Conservation (phyloP, 805 yeast genomes). For the Yarrowia sp. region DNA sequence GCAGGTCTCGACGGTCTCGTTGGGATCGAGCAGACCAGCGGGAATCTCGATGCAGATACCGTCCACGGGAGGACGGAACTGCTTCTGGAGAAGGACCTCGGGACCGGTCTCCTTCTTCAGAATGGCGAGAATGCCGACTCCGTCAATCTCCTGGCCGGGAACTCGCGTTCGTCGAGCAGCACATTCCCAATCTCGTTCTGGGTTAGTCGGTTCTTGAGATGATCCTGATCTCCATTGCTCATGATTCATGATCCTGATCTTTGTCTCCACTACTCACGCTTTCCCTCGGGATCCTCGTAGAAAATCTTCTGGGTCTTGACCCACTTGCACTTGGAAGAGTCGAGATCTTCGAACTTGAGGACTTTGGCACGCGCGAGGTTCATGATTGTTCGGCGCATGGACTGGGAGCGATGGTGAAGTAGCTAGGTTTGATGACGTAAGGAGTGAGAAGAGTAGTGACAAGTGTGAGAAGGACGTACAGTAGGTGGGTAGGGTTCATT, state of each 20-base stretch:
- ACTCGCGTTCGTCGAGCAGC: slow-evolving; percentile 77
- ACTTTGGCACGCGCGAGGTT: slow-evolving; percentile 37
- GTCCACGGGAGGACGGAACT: slow-evolving; percentile 87
- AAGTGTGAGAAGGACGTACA: too few relatives aligned
- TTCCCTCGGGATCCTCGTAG: slow-evolving; percentile 72
- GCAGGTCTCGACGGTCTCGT: slow-evolving; percentile 71
- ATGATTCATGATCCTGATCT: too few relatives aligned
- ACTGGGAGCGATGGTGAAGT: background rate
- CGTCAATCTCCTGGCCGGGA: slow-evolving; percentile 65
- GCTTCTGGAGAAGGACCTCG: slow-evolving; percentile 71
- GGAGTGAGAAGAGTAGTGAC: too few relatives aligned
- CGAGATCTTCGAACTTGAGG: slow-evolving; percentile 31
- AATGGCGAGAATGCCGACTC: slow-evolving; percentile 80
- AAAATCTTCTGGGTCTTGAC: slow-evolving; percentile 63
- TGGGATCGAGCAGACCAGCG: slow-evolving; percentile 88
- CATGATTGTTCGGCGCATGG: slow-evolving; percentile 26
- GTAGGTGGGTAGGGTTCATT: too few relatives aligned
- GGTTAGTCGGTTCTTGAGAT: background rate
- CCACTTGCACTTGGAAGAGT: slow-evolving; percentile 56
- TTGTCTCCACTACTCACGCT: slow-evolving; percentile 30
- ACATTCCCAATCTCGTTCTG: slow-evolving; percentile 81
- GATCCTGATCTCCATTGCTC: background rate
- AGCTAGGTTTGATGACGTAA: background rate
- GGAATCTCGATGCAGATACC: slow-evolving; percentile 92
- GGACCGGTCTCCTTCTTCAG: slow-evolving; percentile 49